These are phyloP conservation scores for Drechmeria coniospora DNA, from an alignment of 2,329 filamentous ascomycete species.

Conservation along the genomic window DNA sequence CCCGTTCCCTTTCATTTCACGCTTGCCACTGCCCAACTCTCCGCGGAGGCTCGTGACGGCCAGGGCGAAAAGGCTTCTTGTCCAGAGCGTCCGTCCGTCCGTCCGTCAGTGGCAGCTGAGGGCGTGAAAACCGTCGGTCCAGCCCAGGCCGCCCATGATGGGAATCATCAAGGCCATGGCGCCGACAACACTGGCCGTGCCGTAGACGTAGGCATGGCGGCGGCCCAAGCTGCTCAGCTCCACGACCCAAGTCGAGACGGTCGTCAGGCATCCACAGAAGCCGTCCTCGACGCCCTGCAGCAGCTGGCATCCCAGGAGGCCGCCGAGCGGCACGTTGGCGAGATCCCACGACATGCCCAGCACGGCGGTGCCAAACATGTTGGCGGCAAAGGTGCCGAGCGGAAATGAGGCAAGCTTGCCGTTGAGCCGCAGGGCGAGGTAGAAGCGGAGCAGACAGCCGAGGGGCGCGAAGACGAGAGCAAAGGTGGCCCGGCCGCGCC, in stretches of 20 bases:
- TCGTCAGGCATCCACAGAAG: conserved; percentile 52
- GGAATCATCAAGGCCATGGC: conserved; percentile 46
- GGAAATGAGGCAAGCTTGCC: conserved; percentile 52
- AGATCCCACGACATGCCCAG: conserved; percentile 67
- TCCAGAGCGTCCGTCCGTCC: too few relatives aligned
- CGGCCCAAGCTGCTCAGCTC: conserved; percentile 39
- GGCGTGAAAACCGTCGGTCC: conserved; percentile 43
- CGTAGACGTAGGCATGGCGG: conserved; percentile 52
- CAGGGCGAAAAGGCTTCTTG: too few relatives aligned
- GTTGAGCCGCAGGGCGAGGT: conserved; percentile 58
- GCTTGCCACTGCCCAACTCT: too few relatives aligned
- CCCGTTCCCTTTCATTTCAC: too few relatives aligned
- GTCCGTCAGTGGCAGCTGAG: conserved; percentile 8
- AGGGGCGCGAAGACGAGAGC: conserved; percentile 69
- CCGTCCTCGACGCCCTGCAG: conserved; percentile 52
- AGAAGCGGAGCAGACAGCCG: conserved; percentile 64
- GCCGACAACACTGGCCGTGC: conserved; percentile 39
- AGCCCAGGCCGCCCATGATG: conserved; percentile 61
- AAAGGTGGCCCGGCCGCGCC: conserved; percentile 65
- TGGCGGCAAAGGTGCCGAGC: conserved; percentile 71
- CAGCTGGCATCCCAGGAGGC: conserved; percentile 49
- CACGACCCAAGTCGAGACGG: conserved; percentile 51
- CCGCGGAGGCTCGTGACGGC: too few relatives aligned
- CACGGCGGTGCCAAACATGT: conserved; percentile 60
- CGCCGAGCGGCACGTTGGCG: conserved; percentile 46